Evolutionary conservation across 768 basidiomycete genomes (phyloP), one percentile per base, ranked within the genome.

Genomic region (Wakefieldia striispora): DNA sequence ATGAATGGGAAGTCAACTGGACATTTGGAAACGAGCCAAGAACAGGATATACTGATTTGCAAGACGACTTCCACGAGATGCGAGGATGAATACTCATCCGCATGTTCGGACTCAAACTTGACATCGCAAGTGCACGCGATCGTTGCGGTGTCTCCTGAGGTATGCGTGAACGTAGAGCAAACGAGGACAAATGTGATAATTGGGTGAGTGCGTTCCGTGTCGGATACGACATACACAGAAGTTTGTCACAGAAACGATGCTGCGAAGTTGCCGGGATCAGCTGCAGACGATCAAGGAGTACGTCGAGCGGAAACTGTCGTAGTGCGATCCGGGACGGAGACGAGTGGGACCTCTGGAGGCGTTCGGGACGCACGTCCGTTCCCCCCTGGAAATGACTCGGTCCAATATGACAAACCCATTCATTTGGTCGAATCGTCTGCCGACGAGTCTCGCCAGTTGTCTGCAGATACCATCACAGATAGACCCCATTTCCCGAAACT

Each of bases 91-190:
- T 26, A 11, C 8, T 34, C 34, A 19, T 23, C 24, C 12, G 13
- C 14, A 5, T 10, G 10, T 31, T 20, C 14, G 43, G 8, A 6
- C 26, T 27, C 23, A 23, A 41, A 23, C 3, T n/a, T 12, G 3
- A 16, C 2, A 3, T 43, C 27, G 19, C 36, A 31, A 23, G 42
- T 37, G 36, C 11, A 3, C 19, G n/a, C 33, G 0, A 12, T 6
- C 4, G 8, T 19, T 19, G 33, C 35, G 5, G 31, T 29, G 8
- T 39, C 44, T 10, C 56, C 56, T 35, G 47, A 49, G 24, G 45
- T 44, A 9, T 21, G 3, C 35, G 14, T 49, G 16, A 33, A 31
- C 9, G 27, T 13, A 19, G 17, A 44, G 17, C 36, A 51, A 31
- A 17, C 48, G 5, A 20, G 2, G 9, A 29, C 37, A 17, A 14